Base-by-base conservation (phyloP, 495 filamentous ascomycete species). In the Penicillium cinerascens region DNA sequence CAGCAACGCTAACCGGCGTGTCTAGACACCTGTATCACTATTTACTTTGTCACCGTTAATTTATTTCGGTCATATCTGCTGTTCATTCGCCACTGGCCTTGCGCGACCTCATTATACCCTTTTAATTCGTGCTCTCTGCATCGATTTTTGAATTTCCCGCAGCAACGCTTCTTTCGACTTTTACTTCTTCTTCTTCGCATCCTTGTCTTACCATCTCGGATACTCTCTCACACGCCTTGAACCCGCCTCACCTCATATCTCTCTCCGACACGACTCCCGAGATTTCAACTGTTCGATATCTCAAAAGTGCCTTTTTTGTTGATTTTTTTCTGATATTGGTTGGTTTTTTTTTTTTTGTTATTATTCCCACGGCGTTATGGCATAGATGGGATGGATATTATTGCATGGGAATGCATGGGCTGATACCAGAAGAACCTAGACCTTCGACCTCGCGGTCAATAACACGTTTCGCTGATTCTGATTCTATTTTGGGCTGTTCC, bases 341-440 rank as follows among this genome's bases (percentile, higher is more conserved):
- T n/a, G n/a, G n/a, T n/a, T n/a, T n/a, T n/a, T n/a, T n/a, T n/a
- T n/a, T n/a, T n/a, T 60, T 37, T 43, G 25, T 59, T 58, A 20
- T 56, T 56, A 42, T 40, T 59, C 47, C 44, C 48, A 53, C 61
- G 58, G 71, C 69, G 69, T 71, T 73, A 63, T 66, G 67, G 61
- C 39, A 74, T 76, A 76, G 73, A 76, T 61, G 64, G 73, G 64
- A 64, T 33, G 62, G 69, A 65, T 45, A 47, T 66, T 68, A 25
- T 58, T 54, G 48, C 58, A 58, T 67, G 70, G 69, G 63, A 33
- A 72, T 71, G 61, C 67, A 73, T 68, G 70, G 72, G 59, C 63
- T 76, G 69, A 75, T 76, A 76, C 73, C 71, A 75, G 66, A 59
- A 51, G 60, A 59, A 64, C 55, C 52, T 75, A 73, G 71, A 73